These are phyloP conservation scores for Backusella circina DNA, from an alignment of 192 early-diverging fungal species.

Conservation along the genomic window DNA sequence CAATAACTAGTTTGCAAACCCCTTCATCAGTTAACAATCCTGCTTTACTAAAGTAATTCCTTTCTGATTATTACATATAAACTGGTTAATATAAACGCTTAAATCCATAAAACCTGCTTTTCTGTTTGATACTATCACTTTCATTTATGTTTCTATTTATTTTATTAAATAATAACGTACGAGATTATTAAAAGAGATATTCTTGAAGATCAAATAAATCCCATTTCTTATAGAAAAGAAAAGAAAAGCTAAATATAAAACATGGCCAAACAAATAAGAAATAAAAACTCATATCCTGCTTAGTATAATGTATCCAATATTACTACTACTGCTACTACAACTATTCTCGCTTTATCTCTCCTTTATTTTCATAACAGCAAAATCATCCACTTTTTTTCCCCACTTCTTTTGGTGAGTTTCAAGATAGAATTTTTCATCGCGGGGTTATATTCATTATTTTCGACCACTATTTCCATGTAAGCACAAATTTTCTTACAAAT, in stretches of 20 bases:
- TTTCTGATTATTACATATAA: too few relatives aligned
- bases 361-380: not conserved
- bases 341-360: not conserved
- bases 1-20: not conserved
- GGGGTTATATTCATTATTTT: not conserved
- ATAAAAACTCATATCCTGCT: not conserved
- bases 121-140: not conserved
- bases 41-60: not conserved
- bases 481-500: not conserved
- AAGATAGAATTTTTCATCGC: not conserved
- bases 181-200: not conserved
- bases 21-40: not conserved
- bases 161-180: not conserved
- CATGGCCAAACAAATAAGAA: not conserved
- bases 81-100: too few relatives aligned
- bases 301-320: not conserved
- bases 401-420: not conserved
- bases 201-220: not conserved
- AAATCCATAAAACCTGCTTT: not conserved
- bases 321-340: too few relatives aligned
- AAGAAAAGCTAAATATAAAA: too few relatives aligned
- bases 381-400: not conserved
- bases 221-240: not conserved
- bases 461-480: not conserved
- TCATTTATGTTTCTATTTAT: not conserved